Conservation (phyloP, 192 early-diverging fungal species). For the Spizellomyces sp. region DNA sequence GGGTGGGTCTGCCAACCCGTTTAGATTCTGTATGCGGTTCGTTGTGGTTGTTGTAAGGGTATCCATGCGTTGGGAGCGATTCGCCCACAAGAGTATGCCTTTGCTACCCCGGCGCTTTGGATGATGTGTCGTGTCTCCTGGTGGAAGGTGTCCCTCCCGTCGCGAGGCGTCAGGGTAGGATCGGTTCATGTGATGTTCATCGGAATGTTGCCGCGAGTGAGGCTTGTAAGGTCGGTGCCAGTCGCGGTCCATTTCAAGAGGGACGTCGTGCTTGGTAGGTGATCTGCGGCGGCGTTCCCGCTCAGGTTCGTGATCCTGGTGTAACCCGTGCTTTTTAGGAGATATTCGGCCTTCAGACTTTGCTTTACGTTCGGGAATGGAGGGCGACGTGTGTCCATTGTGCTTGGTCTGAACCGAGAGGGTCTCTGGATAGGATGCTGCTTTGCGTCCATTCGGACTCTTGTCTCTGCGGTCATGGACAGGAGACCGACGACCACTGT, state of each 20-base stretch:
- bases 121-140: not conserved
- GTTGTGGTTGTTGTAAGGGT: not conserved
- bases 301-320: not conserved
- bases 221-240: not conserved
- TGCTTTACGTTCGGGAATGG: not conserved
- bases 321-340: not conserved
- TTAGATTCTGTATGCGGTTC: not conserved
- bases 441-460: too few species aligned
- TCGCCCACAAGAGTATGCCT: constrained; percentile 28
- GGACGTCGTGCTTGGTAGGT: not conserved
- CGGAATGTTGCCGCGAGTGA: not conserved
- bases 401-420: not conserved
- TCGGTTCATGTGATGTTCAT: not conserved
- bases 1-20: constrained; percentile 1
- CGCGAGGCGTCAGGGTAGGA: not conserved
- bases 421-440: too few species aligned
- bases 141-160: not conserved
- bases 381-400: not conserved
- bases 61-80: constrained; percentile 19
- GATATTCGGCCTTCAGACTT: not conserved
- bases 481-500: not conserved
- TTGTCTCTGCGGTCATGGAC: too few species aligned
- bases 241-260: not conserved
- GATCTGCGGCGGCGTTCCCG: not conserved
- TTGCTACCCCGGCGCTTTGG: constrained; percentile 22